Conservation (phyloP, 2,329 filamentous ascomycete genomes). For the Aspergillus ibericus region DNA sequence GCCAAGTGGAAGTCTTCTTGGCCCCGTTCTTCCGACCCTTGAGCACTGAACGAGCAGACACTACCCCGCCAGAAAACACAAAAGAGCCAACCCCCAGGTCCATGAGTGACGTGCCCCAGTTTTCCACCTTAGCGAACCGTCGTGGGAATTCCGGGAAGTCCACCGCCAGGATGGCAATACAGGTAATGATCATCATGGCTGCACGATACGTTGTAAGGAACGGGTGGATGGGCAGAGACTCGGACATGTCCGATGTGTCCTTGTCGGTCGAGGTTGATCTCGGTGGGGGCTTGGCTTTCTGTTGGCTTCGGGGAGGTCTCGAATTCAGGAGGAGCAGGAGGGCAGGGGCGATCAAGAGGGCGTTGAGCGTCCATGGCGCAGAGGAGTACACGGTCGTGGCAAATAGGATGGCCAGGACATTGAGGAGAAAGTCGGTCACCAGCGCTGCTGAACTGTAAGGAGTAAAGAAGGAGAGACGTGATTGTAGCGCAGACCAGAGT, state of each 20-base stretch:
- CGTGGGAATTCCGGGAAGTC: constrained; percentile 92
- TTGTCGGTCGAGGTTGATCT: constrained; percentile 22
- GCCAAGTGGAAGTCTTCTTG: constrained; percentile 45
- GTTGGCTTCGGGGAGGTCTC: constrained; percentile 25
- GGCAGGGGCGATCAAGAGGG: constrained; percentile 72
- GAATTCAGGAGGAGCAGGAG: constrained; percentile 58
- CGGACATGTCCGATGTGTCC: constrained; percentile 33
- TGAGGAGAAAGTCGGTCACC: constrained; percentile 81
- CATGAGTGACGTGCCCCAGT: constrained; percentile 99
- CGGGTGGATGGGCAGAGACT: constrained; percentile 74
- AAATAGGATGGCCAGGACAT: constrained; percentile 77
- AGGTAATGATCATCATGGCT: constrained; percentile 87
- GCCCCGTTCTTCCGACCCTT: constrained; percentile 62
- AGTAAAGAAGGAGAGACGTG: constrained; percentile 78
- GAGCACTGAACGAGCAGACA: constrained; percentile 79
- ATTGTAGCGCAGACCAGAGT: constrained; percentile 86
- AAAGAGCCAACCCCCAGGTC: constrained; percentile 96
- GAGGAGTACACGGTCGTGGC: constrained; percentile 82
- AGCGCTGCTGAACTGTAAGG: constrained; percentile 68
- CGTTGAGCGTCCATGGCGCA: constrained; percentile 69
- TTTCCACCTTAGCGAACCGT: constrained; percentile 95
- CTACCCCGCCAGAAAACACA: constrained; percentile 88
- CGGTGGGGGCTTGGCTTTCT: constrained; percentile 37
- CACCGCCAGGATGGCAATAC: constrained; percentile 89
- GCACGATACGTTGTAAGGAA: constrained; percentile 92